phyloP scores from a whole-genome alignment of 23 red algal species.

The Gracilaria caudata region DNA sequence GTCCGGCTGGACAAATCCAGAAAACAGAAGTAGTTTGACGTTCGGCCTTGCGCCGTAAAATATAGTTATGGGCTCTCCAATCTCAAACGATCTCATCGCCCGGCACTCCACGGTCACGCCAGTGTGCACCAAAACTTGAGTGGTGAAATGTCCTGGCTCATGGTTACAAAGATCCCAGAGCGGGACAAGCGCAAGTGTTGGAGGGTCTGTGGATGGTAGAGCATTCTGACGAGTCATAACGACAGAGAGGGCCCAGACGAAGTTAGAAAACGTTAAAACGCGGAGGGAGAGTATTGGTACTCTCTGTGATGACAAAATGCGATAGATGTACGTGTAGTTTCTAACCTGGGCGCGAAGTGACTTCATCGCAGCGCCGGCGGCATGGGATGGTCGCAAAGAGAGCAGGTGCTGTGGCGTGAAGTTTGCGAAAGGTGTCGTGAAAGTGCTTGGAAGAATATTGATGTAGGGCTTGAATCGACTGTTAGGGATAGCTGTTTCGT shows the following conservation, averaged over 20 bases:
- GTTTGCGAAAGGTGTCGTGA: conserved; percentile 59
- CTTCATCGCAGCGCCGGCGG: conserved; percentile 25
- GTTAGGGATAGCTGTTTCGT: conserved; percentile 2
- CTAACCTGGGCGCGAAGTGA: conserved; percentile 46
- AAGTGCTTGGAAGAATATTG: conserved; percentile 46
- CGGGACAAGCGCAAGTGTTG: conserved; percentile 63
- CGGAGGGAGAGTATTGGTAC: conserved; percentile 9
- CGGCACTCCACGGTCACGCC: conserved; percentile 57
- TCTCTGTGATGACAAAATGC: conserved; percentile 2
- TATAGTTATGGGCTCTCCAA: conserved; percentile 68
- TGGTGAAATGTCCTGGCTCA: conserved; percentile 37
- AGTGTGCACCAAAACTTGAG: conserved; percentile 29
- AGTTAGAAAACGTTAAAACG: conserved; percentile 41
- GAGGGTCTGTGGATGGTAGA: conserved; percentile 19
- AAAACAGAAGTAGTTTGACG: conserved; percentile 63
- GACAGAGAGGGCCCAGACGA: conserved; percentile 68
- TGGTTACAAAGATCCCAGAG: conserved; percentile 86
- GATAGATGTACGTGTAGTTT: conserved; percentile 67
- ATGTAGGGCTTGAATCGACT: conserved; percentile 68
- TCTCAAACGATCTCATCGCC: conserved; percentile 57
- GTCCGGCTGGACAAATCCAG: conserved; percentile 65
- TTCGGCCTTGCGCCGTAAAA: conserved; percentile 71
- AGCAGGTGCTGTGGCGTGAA: conserved; percentile 30
- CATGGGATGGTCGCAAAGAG: conserved; percentile 41
- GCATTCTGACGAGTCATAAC: conserved; percentile 81